These are phyloP conservation scores for Suhomyces chickasaworum DNA, from an alignment of 1,139 yeast genomes.

Conservation along the genomic window DNA sequence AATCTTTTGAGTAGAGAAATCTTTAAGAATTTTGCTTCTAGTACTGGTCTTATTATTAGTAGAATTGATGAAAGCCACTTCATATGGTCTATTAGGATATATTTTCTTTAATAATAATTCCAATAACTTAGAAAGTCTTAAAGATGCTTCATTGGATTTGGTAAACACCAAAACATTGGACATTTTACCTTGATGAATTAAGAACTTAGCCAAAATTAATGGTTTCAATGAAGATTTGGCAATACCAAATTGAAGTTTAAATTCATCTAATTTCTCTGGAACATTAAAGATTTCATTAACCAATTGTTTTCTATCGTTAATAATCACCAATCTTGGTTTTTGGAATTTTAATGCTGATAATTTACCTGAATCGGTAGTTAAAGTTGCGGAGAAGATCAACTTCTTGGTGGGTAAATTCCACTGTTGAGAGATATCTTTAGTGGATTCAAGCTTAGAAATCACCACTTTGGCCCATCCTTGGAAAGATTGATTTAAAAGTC, in stretches of 20 bases:
- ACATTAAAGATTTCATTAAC: constrained; percentile 56
- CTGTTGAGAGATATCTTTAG: constrained; percentile 20
- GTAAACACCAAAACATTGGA: constrained; percentile 65
- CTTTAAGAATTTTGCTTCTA: constrained; percentile 52
- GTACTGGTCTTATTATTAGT: constrained; percentile 49
- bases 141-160: constrained; percentile 83
- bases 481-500: constrained; percentile 84
- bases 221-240: constrained; percentile 73
- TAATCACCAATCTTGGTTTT: constrained; percentile 70
- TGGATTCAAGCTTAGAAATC: constrained; percentile 47
- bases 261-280: constrained; percentile 59
- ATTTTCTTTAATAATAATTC: constrained; percentile 42
- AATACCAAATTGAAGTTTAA: constrained; percentile 51
- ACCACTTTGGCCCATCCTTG: constrained; percentile 88
- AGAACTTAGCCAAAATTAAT: constrained; percentile 59
- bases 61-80: constrained; percentile 37
- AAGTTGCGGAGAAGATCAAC: constrained; percentile 87
- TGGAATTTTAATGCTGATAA: constrained; percentile 67
- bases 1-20: constrained; percentile 53
- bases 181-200: constrained; percentile 35
- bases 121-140: constrained; percentile 68
- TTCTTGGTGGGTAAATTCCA: constrained; percentile 49
- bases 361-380: constrained; percentile 91
- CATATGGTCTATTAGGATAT: constrained; percentile 15
- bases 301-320: constrained; percentile 56